These are phyloP conservation scores for Stereocaulon alpinum DNA, from an alignment of 495 filamentous ascomycete species.

Conservation along the genomic window DNA sequence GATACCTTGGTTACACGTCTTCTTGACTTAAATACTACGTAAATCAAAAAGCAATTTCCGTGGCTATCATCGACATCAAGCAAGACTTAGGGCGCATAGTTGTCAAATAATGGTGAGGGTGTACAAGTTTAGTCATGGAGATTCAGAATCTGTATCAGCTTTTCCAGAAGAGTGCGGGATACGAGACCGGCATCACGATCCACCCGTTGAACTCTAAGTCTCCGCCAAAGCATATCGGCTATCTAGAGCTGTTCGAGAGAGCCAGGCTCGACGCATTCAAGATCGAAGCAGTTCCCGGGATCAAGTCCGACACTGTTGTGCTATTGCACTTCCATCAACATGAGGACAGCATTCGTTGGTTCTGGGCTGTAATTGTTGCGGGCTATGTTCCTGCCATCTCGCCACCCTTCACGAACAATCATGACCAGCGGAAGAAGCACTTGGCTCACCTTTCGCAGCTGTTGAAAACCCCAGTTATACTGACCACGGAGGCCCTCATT, in stretches of 20 bases:
- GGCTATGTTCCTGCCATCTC: constrained; percentile 34
- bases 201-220: not conserved
- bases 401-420: constrained; percentile 28
- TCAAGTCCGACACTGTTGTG: constrained; percentile 8
- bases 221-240: not conserved
- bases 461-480: constrained; percentile 12
- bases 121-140: not conserved
- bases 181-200: not conserved
- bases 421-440: constrained; percentile 26
- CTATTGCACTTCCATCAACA: constrained; percentile 34
- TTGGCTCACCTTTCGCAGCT: constrained; percentile 23
- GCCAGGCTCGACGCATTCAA: not conserved
- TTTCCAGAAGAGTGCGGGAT: not conserved
- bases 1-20: too few species aligned
- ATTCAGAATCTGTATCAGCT: not conserved
- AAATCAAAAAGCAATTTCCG: too few species aligned
- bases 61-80: too few species aligned
- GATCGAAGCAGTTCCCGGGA: not conserved
- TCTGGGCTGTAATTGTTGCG: constrained; percentile 36
- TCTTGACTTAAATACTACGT: too few species aligned
- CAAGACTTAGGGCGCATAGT: too few species aligned
- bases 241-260: not conserved
- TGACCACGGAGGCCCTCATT: constrained; percentile 13
- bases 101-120: too few species aligned
- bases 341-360: constrained; percentile 32